Base-by-base conservation (phyloP, 352 stramenopile genomes). In the Phytopythium oedochilum region DNA sequence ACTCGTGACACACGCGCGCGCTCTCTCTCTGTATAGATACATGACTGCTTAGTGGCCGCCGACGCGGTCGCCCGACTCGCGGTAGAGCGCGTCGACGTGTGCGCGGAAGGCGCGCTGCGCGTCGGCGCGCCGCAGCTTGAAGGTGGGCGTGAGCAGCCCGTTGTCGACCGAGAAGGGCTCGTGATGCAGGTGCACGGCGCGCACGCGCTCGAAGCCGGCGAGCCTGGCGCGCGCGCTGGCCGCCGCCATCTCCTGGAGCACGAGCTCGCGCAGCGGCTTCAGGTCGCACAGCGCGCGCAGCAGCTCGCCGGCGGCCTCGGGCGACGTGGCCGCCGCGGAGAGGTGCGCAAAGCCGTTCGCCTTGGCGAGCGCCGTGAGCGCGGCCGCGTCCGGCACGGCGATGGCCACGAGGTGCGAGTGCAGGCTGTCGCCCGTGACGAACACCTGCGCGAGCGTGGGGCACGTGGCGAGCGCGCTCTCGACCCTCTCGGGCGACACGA, bases 401-500 rank as follows among this genome's bases (percentile, higher is more conserved):
- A 99, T 82, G 5, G 87, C 96, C 35, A 99, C 94, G 18, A 99
- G 79, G 48, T 83, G 92, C 51, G 75, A 97, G 68, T 98, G 92
- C 51, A 98, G 92, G 23, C 89, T 98, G 69, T 99, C 96, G 23
- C 97, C 97, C 53, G 98, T 89, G 18, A 99, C 90, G 66, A 99
- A 99, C 34, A 89, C 77, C 72, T 98, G 96, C 23, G 76, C 92
- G 45, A 99, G 92, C 60, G 95, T 96, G 2, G 71, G 66, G 55
- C 74, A 96, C 43, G 94, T 96, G 26, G 78, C 69, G 1, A 98
- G 94, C 17, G 88, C 78, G 61, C 97, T 97, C 72, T 99, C 96
- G 61, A 99, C 92, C 75, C 98, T 98, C 71, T 99, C 96, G 7
- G 96, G 78, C 1, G 96, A 94, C 44, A 99, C 84, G 70, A 99